phyloP scores from a whole-genome alignment of 2,329 filamentous ascomycete species.

The Hypoxylon sp. region DNA sequence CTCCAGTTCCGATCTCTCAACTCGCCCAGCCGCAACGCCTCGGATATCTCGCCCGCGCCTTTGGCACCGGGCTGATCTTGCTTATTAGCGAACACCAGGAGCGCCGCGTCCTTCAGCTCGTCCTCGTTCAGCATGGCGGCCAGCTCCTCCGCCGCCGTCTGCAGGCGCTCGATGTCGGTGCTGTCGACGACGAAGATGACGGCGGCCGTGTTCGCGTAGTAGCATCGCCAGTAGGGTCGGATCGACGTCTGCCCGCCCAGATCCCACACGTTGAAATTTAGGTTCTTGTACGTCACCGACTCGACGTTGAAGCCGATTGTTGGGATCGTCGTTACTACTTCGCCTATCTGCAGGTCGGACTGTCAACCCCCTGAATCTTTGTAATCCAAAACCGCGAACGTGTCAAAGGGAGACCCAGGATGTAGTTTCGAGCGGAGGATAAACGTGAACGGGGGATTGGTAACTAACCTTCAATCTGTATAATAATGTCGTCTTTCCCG shows the following conservation, averaged over 20 bases:
- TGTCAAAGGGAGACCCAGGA: not conserved
- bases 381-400: not conserved
- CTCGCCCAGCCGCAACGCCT: slow-evolving; percentile 88
- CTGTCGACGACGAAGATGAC: slow-evolving; percentile 99
- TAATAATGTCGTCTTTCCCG: slow-evolving; percentile 95
- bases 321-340: slow-evolving; percentile 98
- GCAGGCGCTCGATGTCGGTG: slow-evolving; percentile 93
- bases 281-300: slow-evolving; percentile 96
- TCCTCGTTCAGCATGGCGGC: slow-evolving; percentile 97
- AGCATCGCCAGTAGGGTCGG: slow-evolving; percentile 98
- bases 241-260: slow-evolving; percentile 98
- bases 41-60: slow-evolving; percentile 94
- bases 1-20: slow-evolving; percentile 98
- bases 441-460: slow-evolving; percentile 3
- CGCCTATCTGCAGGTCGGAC: slow-evolving; percentile 75
- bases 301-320: slow-evolving; percentile 99
- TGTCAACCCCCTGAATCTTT: slow-evolving; percentile 18
- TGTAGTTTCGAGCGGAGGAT: not conserved
- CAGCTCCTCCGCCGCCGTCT: slow-evolving; percentile 92
- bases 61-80: slow-evolving; percentile 98
- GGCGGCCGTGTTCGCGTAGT: slow-evolving; percentile 97
- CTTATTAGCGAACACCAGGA: slow-evolving; percentile 98
- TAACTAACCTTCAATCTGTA: slow-evolving; percentile 87
- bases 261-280: slow-evolving; percentile 99
- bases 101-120: slow-evolving; percentile 88